Conservation (phyloP, 2,329 filamentous ascomycete species). For the Alternaria tenuissima region DNA sequence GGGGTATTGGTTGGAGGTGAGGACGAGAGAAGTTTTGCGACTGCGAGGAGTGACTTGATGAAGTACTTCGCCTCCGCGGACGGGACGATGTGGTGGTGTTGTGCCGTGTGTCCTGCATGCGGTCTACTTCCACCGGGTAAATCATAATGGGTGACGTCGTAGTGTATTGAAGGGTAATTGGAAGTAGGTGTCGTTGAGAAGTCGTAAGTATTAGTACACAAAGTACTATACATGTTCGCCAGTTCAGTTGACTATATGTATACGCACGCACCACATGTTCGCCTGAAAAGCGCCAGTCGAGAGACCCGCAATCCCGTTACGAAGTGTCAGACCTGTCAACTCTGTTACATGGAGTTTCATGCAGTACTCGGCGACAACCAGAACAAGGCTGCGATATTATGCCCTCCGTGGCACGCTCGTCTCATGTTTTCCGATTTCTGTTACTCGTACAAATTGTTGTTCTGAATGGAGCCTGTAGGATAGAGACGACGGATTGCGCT, state of each 20-base stretch:
- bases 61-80: slow-evolving; percentile 20
- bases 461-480: neutral
- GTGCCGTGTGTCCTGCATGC: slow-evolving; percentile 14
- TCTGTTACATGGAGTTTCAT: slow-evolving; percentile 24
- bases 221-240: neutral
- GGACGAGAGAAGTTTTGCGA: slow-evolving; percentile 21
- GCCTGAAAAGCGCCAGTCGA: neutral
- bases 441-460: neutral
- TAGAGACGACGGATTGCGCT: neutral
- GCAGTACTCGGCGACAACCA: slow-evolving; percentile 6
- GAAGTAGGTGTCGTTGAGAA: neutral
- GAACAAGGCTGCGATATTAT: slow-evolving; percentile 11
- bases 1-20: slow-evolving; percentile 1
- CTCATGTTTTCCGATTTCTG: neutral
- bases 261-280: slow-evolving; percentile 16
- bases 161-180: neutral
- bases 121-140: slow-evolving; percentile 23
- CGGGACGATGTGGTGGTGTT: slow-evolving; percentile 1
- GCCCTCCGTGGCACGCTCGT: slow-evolving; percentile 3
- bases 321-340: slow-evolving; percentile 12
- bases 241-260: slow-evolving; percentile 15
- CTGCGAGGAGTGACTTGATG: slow-evolving; percentile 9
- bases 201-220: neutral
- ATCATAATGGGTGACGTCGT: slow-evolving; percentile 14
- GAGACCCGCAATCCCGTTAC: slow-evolving; percentile 2